phyloP scores from a whole-genome alignment of 2,329 filamentous ascomycete genomes.

The Xylaria sp. region DNA sequence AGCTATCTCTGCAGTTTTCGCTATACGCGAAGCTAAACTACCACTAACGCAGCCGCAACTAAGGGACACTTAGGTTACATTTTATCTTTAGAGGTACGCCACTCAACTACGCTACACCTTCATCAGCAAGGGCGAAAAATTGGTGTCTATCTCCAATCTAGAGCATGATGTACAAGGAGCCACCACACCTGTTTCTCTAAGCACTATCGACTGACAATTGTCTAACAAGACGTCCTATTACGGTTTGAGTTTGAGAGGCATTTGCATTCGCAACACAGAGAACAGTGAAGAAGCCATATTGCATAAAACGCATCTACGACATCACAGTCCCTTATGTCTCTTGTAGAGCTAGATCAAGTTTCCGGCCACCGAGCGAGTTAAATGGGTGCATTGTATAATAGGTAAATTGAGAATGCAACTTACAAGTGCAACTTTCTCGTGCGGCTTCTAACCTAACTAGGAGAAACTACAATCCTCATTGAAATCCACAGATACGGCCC shows the following conservation, averaged over 20 bases:
- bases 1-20: too few relatives aligned
- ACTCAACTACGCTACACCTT: constrained; percentile 53
- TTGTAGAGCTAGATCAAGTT: not conserved
- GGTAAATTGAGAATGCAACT: not conserved
- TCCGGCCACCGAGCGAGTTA: not conserved
- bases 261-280: too few relatives aligned
- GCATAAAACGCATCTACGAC: too few relatives aligned
- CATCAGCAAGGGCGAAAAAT: constrained; percentile 54
- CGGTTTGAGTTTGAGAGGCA: constrained; percentile 30
- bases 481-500: not conserved
- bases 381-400: too few relatives aligned
- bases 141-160: constrained; percentile 49
- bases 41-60: too few relatives aligned
- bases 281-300: too few relatives aligned
- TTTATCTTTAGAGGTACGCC: too few relatives aligned
- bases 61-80: too few relatives aligned
- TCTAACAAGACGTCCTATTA: constrained; percentile 51
- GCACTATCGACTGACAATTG: constrained; percentile 51
- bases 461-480: not conserved
- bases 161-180: constrained; percentile 52
- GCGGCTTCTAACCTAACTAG: not conserved
- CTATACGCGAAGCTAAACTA: too few relatives aligned
- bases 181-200: constrained; percentile 54
- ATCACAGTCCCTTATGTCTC: too few relatives aligned
- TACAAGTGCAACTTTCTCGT: not conserved